A percentile compares a stretch with the other conserved stretches of the same genome.
Conservation (phyloP, 1,284 basidiomycete species). For the Fomitiporia mediterranea region DNA sequence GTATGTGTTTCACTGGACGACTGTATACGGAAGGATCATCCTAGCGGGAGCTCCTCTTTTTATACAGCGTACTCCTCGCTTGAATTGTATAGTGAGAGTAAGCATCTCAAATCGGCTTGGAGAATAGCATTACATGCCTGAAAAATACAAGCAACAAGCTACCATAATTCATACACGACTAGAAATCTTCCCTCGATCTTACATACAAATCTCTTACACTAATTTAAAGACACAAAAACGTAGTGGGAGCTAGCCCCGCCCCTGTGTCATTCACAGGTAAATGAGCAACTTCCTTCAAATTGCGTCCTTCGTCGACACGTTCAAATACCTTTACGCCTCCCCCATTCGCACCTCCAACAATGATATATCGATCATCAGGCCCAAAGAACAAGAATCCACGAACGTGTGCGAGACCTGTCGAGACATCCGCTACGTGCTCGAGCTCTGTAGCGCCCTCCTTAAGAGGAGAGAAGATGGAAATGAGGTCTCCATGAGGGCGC, state of each 20-base stretch:
- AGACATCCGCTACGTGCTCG: constrained; percentile 26
- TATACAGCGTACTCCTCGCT: too few species aligned
- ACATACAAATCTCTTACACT: too few species aligned
- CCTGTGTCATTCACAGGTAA: not conserved
- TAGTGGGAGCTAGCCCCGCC: not conserved
- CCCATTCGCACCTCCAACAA: constrained; percentile 29
- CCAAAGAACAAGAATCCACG: constrained; percentile 30
- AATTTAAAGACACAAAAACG: not conserved
- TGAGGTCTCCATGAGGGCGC: constrained; percentile 53
- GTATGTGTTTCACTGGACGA: too few species aligned
- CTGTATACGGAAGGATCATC: too few species aligned
- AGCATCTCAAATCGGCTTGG: too few species aligned
- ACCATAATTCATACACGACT: too few species aligned
- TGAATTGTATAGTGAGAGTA: too few species aligned
- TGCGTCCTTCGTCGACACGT: constrained; percentile 18
- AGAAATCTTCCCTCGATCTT: too few species aligned
- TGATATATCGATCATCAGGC: constrained; percentile 26
- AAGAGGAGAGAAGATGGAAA: constrained; percentile 45
- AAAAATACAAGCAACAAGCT: not conserved
- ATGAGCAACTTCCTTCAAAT: not conserved
- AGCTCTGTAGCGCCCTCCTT: constrained; percentile 11
- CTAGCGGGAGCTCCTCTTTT: too few species aligned
- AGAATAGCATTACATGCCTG: not conserved
- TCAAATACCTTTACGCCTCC: constrained; percentile 34
- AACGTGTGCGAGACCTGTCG: constrained; percentile 30